Percentiles rank a stretch among this genome's conserved stretches.
Evolutionary conservation across 805 yeast genomes (phyloP).

Genomic region (Metschnikowia lachancei): DNA sequence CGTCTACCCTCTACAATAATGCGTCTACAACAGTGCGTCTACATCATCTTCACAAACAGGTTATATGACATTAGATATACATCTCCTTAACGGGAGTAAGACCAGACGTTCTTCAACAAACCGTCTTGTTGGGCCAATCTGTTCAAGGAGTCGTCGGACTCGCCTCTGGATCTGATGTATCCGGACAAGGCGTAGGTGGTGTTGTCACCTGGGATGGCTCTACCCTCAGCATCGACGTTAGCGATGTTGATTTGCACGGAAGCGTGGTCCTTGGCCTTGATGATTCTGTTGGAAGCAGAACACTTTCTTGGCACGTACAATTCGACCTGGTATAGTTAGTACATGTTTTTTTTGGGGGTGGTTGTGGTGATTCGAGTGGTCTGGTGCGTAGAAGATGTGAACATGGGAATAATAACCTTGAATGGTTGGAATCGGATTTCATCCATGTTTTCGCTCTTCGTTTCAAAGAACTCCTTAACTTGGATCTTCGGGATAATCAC

Average conservation of each 20-base stretch:
- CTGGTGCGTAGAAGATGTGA: not conserved
- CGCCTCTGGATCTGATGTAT: conserved; percentile 98
- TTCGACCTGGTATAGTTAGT: conserved; percentile 73
- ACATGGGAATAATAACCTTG: not conserved
- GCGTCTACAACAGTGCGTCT: not conserved
- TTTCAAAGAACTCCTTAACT: too few species aligned
- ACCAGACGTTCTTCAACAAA: conserved; percentile 93
- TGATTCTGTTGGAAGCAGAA: conserved; percentile 99
- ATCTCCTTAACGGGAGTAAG: conserved; percentile 78
- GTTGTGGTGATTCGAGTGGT: not conserved
- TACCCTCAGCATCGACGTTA: conserved; percentile 96
- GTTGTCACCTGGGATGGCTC: conserved; percentile 85
- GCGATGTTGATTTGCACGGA: conserved; percentile 99
- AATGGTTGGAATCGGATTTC: too few species aligned
- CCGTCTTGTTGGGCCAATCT: conserved; percentile 99
- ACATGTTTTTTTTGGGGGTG: not conserved
- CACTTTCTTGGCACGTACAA: conserved; percentile 99
- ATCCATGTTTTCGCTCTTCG: too few species aligned
- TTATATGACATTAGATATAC: conserved; percentile 26
- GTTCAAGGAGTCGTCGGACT: conserved; percentile 98
- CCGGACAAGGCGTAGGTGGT: conserved; percentile 96
- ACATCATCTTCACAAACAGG: conserved; percentile 1
- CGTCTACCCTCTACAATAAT: not conserved
- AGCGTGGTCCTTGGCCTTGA: conserved; percentile 99
- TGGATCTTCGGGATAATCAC: too few species aligned